Conservation (phyloP, 176 grass and related monocot genomes). For the Triticum monococcum region DNA sequence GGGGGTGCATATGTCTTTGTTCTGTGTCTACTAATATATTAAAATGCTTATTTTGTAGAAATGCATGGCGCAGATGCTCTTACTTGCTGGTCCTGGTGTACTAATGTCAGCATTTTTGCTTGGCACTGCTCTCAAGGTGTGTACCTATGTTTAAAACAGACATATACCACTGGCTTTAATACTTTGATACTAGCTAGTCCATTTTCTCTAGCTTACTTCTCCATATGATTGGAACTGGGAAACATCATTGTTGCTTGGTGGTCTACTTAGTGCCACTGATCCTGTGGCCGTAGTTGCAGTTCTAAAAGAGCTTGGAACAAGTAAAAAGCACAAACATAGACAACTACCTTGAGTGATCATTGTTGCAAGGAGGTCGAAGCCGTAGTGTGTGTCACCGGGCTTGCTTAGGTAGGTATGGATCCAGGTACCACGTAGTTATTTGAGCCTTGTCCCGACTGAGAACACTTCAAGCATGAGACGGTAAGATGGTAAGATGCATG, state of each 20-base stretch:
- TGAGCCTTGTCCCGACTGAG: too few relatives aligned
- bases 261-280: constrained; percentile 90
- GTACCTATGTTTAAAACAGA: background rate
- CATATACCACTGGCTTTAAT: background rate
- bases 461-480: too few relatives aligned
- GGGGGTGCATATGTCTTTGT: background rate
- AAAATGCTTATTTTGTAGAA: constrained; percentile 52
- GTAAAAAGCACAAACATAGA: constrained; percentile 51
- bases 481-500: too few relatives aligned
- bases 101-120: constrained; percentile 80
- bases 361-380: too few relatives aligned
- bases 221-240: constrained; percentile 93
- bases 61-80: constrained; percentile 85
- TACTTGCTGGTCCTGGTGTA: constrained; percentile 91
- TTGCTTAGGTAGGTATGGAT: too few relatives aligned
- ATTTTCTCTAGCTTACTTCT: constrained; percentile 54
- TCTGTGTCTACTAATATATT: background rate
- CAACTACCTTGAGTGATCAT: too few relatives aligned
- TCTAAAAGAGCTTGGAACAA: constrained; percentile 85
- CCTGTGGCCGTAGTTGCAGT: constrained; percentile 86
- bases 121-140: constrained; percentile 68
- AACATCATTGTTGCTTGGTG: constrained; percentile 83
- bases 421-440: too few relatives aligned
- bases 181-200: constrained; percentile 22
- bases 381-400: too few relatives aligned